Base-by-base conservation (phyloP, 1,284 basidiomycete genomes). In the Tilletia setariae region DNA sequence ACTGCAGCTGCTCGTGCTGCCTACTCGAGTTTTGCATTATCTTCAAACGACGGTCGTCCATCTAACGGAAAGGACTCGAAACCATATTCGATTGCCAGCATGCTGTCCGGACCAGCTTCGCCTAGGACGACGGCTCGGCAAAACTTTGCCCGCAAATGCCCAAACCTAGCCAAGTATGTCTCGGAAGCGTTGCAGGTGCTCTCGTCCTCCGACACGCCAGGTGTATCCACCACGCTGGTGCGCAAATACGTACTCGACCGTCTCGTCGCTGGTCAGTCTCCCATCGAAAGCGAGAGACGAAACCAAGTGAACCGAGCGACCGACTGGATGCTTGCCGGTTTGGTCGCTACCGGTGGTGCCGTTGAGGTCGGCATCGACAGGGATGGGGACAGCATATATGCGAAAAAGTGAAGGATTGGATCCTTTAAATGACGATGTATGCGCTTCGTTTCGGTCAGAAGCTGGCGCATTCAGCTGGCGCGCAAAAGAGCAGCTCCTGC, bases 91-190 rank as follows among this genome's bases (percentile, higher is more conserved):
- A 61, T 61, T 19, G 56, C 56, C 30, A 61, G 28, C 28, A 25
- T 61, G 15, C 28, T 61, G 30, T 61, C 56, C 2, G 19, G 56
- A 61, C 56, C 56, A 19, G 32, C 56, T 13, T 61, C 56, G 32
- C 56, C 56, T 16, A 35, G 9, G 9, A 30, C 28, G 15, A 40
- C 30, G 28, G 15, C 35, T 25, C 56, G 56, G 4, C 56, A 61
- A 21, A 25, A 61, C 2, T 61, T 61, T n/a, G 28, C 56, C 25
- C 28, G 32, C 28, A 25, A 30, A 6, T 61, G 56, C 35, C 56
- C 56, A 9, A 13, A 35, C n/a, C 56, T 61, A 11, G 56, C 56
- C 28, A 61, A 40, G 56, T 30, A 32, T 19, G 56, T 61, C 25
- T 19, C 35, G 13, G 56, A 61, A 35, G 56, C 56, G 30, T 30